A percentile compares a stretch with the other conserved stretches of the same genome.
Conservation (phyloP, 306 rosid species). For the Canavalia gladiata region DNA sequence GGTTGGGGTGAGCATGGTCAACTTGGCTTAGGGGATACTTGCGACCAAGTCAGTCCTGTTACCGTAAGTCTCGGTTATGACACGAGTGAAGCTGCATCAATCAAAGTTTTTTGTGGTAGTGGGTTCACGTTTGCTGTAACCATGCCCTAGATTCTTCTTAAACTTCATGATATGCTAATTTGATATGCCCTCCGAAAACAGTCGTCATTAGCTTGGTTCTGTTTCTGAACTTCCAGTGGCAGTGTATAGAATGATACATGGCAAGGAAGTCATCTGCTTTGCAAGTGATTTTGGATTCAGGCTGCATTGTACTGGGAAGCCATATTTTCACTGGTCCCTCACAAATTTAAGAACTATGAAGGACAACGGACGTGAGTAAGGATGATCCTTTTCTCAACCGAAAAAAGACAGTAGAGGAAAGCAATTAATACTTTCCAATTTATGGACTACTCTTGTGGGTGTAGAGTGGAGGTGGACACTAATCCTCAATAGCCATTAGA, state of each 20-base stretch:
- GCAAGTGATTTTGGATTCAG: constrained; percentile 9
- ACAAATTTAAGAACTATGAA: constrained; percentile 23
- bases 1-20: constrained; percentile 99
- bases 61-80: constrained; percentile 52
- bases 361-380: background rate
- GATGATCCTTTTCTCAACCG: background rate
- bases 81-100: constrained; percentile 43
- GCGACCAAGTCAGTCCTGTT: constrained; percentile 67
- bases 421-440: background rate
- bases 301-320: constrained; percentile 21
- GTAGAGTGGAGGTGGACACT: background rate
- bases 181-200: constrained; percentile 5
- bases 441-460: background rate
- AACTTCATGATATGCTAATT: constrained; percentile 15
- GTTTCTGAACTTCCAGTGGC: constrained; percentile 29
- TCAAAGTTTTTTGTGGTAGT: constrained; percentile 81
- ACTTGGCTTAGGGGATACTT: constrained; percentile 85
- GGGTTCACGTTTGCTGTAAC: constrained; percentile 78
- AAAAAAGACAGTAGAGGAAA: background rate
- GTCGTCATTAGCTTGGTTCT: constrained; percentile 10
- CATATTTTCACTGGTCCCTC: constrained; percentile 28
- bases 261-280: constrained; percentile 27
- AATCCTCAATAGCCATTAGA: background rate
- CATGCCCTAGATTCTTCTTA: constrained; percentile 42
- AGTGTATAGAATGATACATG: background rate